Evolutionary conservation across 768 basidiomycete genomes (phyloP), one percentile per base, ranked within the genome.

Genomic region (Piloderma croceum): DNA sequence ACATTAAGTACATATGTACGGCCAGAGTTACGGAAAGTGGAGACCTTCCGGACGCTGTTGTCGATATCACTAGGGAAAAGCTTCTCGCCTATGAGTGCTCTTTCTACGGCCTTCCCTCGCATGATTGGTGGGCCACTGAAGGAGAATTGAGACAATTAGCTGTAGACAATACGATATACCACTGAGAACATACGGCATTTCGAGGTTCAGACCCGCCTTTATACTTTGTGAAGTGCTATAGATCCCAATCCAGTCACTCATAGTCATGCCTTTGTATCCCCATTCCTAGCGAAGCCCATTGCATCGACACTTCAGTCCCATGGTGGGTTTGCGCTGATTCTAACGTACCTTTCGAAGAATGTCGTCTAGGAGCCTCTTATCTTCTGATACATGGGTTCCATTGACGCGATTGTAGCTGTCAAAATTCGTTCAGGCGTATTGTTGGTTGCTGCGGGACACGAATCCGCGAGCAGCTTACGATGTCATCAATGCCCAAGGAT

Each of bases 401-500:
- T 79, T 79, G 34, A 81, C 58, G 12, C 77, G 73, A 48, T 77
- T 77, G 57, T 81, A 82, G 4, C 73, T 74, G 31, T 19, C n/a
- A n/a, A n/a, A n/a, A n/a, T n/a, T n/a, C n/a, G n/a, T n/a, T n/a
- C n/a, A n/a, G n/a, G n/a, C n/a, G n/a, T n/a, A n/a, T n/a, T n/a
- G 11, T 11, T 5, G 34, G 7, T 20, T 1, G 18, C 34, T 7
- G 17, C 13, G 13, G 24, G 19, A 39, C 15, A 35, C 17, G 5
- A 23, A 18, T 13, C 38, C 13, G 27, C 11, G 20, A 17, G 23
- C 15, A 3, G 56, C 73, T 37, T 56, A 76, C 71, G 73, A 60
- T 42, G 77, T 72, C 76, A 81, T 80, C 39, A 74, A 57, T 6
- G 78, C 74, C 74, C 74, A 74, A 12, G 77, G 77, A 24, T 77